A percentile compares a stretch with the other conserved stretches of the same genome.
These are phyloP conservation scores for Ottelia alismoides DNA, from an alignment of 106 monocot genomes.

Conservation along the genomic window DNA sequence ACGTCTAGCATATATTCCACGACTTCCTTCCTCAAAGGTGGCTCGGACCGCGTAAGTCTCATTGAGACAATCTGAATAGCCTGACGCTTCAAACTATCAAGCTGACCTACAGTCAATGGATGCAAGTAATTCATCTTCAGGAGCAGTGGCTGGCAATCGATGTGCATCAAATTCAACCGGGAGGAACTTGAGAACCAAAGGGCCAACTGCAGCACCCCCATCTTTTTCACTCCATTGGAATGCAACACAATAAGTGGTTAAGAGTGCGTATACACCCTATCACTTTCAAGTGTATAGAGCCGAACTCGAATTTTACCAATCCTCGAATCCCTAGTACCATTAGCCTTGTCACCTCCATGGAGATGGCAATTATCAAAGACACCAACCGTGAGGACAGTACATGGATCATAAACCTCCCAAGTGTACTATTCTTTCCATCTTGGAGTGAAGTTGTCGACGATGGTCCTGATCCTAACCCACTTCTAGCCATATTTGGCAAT, in stretches of 20 bases:
- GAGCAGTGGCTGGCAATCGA: constrained; percentile 41
- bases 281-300: constrained; percentile 53
- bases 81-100: constrained; percentile 40
- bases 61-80: constrained; percentile 49
- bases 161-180: constrained; percentile 36
- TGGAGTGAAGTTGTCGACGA: constrained; percentile 30
- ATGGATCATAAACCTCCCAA: constrained; percentile 55
- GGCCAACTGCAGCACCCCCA: constrained; percentile 66
- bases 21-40: constrained; percentile 54
- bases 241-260: constrained; percentile 52
- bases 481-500: constrained; percentile 59
- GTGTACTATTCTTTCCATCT: constrained; percentile 62
- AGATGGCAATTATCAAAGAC: constrained; percentile 55
- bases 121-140: constrained; percentile 57
- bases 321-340: constrained; percentile 20
- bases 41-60: constrained; percentile 49
- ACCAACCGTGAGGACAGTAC: constrained; percentile 46
- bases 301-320: constrained; percentile 68
- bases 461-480: constrained; percentile 48
- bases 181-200: constrained; percentile 45
- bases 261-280: constrained; percentile 48
- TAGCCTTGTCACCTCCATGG: constrained; percentile 10
- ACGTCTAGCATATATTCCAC: constrained; percentile 68
- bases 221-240: constrained; percentile 56
- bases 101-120: constrained; percentile 47